Evolutionary conservation across 1,284 basidiomycete species (phyloP).

Genomic region (Boletellus deceptivus): DNA sequence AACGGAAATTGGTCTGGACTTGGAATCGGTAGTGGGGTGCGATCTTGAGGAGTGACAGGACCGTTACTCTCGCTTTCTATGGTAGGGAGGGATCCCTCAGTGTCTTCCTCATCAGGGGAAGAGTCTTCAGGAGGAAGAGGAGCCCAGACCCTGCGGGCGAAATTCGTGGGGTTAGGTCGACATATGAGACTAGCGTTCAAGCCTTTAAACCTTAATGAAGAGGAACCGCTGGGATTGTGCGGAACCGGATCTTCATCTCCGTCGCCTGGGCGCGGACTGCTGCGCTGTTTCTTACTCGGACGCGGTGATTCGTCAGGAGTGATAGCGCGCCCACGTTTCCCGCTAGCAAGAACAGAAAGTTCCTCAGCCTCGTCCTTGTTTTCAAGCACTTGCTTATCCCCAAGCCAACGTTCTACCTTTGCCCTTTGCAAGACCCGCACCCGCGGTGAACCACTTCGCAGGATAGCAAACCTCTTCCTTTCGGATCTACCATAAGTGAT

Average conservation of each 20-base stretch:
- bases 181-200: constrained; percentile 34
- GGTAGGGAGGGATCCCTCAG: constrained; percentile 42
- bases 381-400: constrained; percentile 26
- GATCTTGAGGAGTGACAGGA: constrained; percentile 51
- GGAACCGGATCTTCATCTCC: constrained; percentile 32
- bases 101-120: constrained; percentile 34
- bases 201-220: constrained; percentile 31
- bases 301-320: constrained; percentile 26
- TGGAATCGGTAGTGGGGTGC: constrained; percentile 34
- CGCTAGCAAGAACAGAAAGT: constrained; percentile 8
- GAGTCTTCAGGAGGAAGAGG: constrained; percentile 29
- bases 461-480: constrained; percentile 37
- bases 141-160: constrained; percentile 40
- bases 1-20: constrained; percentile 31
- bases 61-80: constrained; percentile 45
- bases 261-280: constrained; percentile 14
- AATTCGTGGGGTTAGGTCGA: constrained; percentile 33
- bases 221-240: constrained; percentile 27
- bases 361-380: constrained; percentile 23
- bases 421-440: constrained; percentile 41
- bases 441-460: constrained; percentile 33
- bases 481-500: constrained; percentile 50
- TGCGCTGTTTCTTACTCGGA: constrained; percentile 29
- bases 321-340: constrained; percentile 26
- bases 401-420: constrained; percentile 37